Conservation (phyloP, 2,329 filamentous ascomycete genomes). For the Alternaria angustiovoidea region DNA sequence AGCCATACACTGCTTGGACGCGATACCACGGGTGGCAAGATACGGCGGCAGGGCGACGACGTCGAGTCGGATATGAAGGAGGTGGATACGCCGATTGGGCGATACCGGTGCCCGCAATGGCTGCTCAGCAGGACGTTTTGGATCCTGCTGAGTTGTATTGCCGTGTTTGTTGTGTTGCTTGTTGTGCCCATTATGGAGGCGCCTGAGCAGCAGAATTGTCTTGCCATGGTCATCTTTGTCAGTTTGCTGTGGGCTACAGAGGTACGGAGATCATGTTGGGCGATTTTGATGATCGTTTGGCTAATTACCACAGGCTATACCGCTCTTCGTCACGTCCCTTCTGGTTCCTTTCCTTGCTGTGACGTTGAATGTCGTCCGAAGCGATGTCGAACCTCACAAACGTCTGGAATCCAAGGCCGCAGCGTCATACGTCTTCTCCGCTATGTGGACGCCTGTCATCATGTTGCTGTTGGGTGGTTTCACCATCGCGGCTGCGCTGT, state of each 20-base stretch:
- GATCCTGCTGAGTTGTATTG: conserved; percentile 74
- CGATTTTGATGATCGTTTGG: neutral
- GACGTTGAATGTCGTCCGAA: conserved; percentile 81
- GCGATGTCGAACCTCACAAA: conserved; percentile 72
- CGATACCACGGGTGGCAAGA: conserved; percentile 71
- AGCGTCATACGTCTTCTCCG: conserved; percentile 83
- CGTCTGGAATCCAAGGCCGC: conserved; percentile 83
- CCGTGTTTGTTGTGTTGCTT: conserved; percentile 77
- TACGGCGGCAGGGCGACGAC: conserved; percentile 85
- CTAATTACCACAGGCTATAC: conserved; percentile 74
- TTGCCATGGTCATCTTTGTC: conserved; percentile 92
- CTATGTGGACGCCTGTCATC: conserved; percentile 99
- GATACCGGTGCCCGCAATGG: conserved; percentile 79
- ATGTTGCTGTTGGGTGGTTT: conserved; percentile 97
- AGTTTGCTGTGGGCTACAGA: conserved; percentile 97
- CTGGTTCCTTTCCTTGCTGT: conserved; percentile 94
- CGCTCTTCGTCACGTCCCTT: conserved; percentile 94
- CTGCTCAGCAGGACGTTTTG: conserved; percentile 83
- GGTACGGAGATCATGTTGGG: conserved; percentile 56
- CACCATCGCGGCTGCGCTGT: conserved; percentile 91
- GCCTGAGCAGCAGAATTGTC: conserved; percentile 92
- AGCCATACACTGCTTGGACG: conserved; percentile 79
- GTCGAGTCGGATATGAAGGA: conserved; percentile 71
- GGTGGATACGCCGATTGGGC: conserved; percentile 80
- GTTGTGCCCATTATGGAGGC: conserved; percentile 82